Conservation (phyloP, 192 early-diverging fungal genomes). For the Linnemannia hyalina region DNA sequence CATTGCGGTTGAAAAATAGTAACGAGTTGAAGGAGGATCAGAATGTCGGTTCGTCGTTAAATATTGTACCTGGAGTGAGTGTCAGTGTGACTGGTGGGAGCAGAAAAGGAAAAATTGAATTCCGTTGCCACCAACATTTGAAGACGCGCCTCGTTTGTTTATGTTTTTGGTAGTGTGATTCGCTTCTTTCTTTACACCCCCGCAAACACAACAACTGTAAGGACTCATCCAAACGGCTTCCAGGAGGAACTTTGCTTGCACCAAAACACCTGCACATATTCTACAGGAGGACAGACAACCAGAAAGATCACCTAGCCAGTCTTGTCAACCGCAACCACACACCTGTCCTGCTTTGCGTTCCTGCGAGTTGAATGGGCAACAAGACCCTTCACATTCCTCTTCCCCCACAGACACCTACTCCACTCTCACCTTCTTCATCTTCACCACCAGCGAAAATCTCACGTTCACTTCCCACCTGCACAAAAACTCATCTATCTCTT, state of each 20-base stretch:
- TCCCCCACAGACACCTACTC: neutral
- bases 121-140: neutral
- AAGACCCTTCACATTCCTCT: neutral
- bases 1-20: constrained; percentile 5
- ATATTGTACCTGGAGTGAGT: no score
- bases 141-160: neutral
- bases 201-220: constrained; percentile 1
- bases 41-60: neutral
- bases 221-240: neutral
- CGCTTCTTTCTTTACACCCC: neutral
- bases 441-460: neutral
- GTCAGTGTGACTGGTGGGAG: neutral
- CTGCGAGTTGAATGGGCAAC: neutral
- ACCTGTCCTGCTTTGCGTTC: no score
- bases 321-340: no score
- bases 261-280: neutral
- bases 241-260: neutral
- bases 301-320: no score
- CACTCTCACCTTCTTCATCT: neutral
- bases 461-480: neutral
- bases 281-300: neutral
- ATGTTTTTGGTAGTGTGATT: neutral
- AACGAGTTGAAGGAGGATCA: neutral
- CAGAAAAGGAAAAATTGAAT: neutral
- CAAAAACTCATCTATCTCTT: neutral